Evolutionary conservation across 306 rosid genomes (phyloP), one percentile per base, ranked within the genome.

Genomic region (Lathyrus tuberosus): DNA sequence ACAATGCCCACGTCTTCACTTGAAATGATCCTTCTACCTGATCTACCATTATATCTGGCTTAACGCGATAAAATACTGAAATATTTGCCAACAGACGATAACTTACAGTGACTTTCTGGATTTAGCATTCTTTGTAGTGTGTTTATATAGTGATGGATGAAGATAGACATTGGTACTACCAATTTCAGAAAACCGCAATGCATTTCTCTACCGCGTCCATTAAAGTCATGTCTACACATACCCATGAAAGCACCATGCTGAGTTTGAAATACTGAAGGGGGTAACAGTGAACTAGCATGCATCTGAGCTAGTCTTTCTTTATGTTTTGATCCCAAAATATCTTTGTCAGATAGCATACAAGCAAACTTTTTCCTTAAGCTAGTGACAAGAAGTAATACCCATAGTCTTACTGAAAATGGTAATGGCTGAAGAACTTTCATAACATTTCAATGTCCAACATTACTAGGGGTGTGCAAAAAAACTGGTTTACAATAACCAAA

Each of bases 331-430:
- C n/a, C n/a, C n/a, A n/a, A n/a, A n/a, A n/a, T n/a, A n/a, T n/a
- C n/a, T n/a, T n/a, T n/a, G n/a, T n/a, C n/a, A n/a, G n/a, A n/a
- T n/a, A n/a, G n/a, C n/a, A n/a, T n/a, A n/a, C n/a, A n/a, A n/a
- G n/a, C n/a, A n/a, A n/a, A n/a, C n/a, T n/a, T n/a, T n/a, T n/a
- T 86, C 62, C 87, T 79, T 42, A 90, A 81, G 77, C 94, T 84
- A 54, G 96, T 83, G 68, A 86, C 75, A 40, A 86, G 79, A 77
- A 94, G 85, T 70, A 94, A 83, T 60, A 85, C 89, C 98, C 98
- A n/a, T n/a, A n/a, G n/a, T n/a, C n/a, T n/a, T n/a, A n/a, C n/a
- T n/a, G n/a, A n/a, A n/a, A n/a, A n/a, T n/a, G n/a, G n/a, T n/a
- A 35, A 35, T 35, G 9, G 6, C 8, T 6, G 37, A 33, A 33